A percentile compares a stretch with the other conserved stretches of the same genome.
Evolutionary conservation across 73 alveolate species (phyloP).

Genomic region (Effrenium voratum): DNA sequence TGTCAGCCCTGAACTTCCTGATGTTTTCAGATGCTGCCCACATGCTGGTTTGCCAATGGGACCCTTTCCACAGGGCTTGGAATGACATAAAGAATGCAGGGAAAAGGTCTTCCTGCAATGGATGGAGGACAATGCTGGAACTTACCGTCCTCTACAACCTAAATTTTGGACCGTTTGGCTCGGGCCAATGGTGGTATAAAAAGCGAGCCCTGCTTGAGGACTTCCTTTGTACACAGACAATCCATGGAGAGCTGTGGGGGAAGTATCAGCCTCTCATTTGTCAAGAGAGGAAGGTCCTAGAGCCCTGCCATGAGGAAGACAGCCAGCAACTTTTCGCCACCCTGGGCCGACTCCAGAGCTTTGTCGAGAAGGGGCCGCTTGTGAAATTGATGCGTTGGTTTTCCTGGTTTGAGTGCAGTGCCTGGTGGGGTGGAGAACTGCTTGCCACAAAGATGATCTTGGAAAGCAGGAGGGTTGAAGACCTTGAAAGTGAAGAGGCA

Average conservation of each 20-base stretch:
- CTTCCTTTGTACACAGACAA: background rate
- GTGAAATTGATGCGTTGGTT: conserved; percentile 37
- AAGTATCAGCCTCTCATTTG: background rate
- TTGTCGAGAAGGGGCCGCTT: conserved; percentile 21
- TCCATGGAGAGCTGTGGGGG: background rate
- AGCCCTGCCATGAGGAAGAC: background rate
- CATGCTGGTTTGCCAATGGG: background rate
- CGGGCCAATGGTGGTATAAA: background rate
- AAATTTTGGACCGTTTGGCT: conserved; percentile 16
- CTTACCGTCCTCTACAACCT: background rate
- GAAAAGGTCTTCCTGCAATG: background rate
- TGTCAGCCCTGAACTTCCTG: background rate
- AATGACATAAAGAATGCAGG: background rate
- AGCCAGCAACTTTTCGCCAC: background rate
- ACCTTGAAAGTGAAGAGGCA: background rate
- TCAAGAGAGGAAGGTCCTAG: background rate
- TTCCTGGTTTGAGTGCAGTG: background rate
- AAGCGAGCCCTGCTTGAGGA: background rate
- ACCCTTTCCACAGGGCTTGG: conserved; percentile 5
- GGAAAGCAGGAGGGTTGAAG: background rate
- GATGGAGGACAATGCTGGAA: background rate
- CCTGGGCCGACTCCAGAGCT: background rate
- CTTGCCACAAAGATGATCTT: background rate
- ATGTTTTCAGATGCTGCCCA: background rate
- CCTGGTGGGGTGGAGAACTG: background rate